Base-by-base conservation (phyloP, 352 stramenopile species). In the Phytophthora capsici region DNA sequence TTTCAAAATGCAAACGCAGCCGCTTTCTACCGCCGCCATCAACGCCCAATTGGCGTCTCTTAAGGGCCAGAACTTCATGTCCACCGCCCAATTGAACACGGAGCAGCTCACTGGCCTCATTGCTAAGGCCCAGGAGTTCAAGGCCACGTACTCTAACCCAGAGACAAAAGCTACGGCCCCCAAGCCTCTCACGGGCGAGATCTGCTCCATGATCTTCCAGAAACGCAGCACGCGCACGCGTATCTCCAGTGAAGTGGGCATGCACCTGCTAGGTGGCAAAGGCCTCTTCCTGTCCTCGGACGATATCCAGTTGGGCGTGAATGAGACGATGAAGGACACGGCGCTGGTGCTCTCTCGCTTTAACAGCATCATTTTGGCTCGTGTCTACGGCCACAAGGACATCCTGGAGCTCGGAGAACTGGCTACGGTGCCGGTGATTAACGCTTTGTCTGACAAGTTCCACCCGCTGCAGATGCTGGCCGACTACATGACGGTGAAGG, bases 261-360 rank as follows among this genome's bases (percentile, higher is more conserved):
- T 99, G 93, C 85, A 92, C 48, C 58, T 98, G 52, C 83, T 99
- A 12, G 97, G 98, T 46, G 98, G 97, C 25, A 96, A 98, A 54
- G 93, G 93, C 23, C 86, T 99, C 4, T 99, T 99, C 76, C 88
- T 99, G 9, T 98, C 94, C 8, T 97, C 94, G 6, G 94, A 97
- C 22, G 98, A 99, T 77, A 99, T 99, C 70, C 97, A 99, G 76
- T 76, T 99, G 20, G 97, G 97, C 54, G 95, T 98, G 58, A 99
- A 99, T 69, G 97, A 99, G 83, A 94, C 91, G 19, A 81, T 99
- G 30, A 97, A 96, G 66, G 87, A 95, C 71, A 94, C 88, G 44
- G 88, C 88, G 14, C 75, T 89, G 16, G 90, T 97, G 52, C 76
- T 97, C 10, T 96, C 86, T 19, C 89, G 93, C 57, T 99, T 99